Conservation (phyloP, 163 green algal genomes). For the Chlamydomonas reinhardtii region DNA sequence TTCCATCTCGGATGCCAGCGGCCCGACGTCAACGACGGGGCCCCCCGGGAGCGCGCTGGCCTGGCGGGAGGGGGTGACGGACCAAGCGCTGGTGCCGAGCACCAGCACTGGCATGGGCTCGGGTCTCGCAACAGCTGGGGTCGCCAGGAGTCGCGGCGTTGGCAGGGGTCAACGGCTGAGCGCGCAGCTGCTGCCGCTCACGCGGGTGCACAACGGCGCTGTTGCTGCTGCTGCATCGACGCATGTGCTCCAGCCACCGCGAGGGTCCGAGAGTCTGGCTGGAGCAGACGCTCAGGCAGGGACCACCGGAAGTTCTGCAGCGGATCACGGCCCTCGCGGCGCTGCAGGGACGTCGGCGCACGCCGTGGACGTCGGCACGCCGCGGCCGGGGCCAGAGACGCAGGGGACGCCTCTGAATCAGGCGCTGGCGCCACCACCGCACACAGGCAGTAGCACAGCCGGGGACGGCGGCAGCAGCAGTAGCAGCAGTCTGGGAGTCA, state of each 20-base stretch:
- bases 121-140: no score
- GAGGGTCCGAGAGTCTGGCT: no score
- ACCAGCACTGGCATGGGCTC: not conserved
- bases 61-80: constrained; percentile 37
- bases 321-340: not conserved
- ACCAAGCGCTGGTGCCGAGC: not conserved
- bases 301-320: not conserved
- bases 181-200: no score
- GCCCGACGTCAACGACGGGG: not conserved
- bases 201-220: no score
- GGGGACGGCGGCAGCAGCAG: not conserved
- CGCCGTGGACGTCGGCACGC: not conserved
- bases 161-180: no score
- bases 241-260: no score
- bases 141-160: no score
- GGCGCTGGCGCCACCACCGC: not conserved
- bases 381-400: not conserved
- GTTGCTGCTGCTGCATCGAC: not conserved
- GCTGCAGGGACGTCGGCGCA: not conserved
- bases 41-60: not conserved
- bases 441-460: no score
- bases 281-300: no score
- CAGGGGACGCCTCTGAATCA: not conserved
- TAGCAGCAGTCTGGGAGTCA: not conserved
- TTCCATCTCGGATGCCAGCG: not conserved